Conservation (phyloP, 2,329 filamentous ascomycete genomes). For the Xylariales sp. region DNA sequence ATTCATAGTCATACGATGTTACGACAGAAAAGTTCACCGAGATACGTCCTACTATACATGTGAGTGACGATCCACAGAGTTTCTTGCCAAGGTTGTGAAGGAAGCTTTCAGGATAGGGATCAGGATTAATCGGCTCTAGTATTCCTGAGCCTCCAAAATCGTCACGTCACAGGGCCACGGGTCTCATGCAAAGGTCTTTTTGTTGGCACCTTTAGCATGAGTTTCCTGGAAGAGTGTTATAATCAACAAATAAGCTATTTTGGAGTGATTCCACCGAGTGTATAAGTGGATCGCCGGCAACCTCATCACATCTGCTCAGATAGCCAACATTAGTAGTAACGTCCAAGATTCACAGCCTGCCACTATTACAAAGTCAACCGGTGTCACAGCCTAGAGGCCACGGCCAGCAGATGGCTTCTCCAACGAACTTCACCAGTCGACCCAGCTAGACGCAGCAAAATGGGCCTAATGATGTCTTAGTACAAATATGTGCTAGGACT, state of each 20-base stretch:
- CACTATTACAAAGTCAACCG: not conserved
- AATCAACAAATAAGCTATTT: not conserved
- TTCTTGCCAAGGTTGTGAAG: not conserved
- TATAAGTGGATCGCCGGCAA: not conserved
- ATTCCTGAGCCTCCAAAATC: not conserved
- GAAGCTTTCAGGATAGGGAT: not conserved
- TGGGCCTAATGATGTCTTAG: not conserved
- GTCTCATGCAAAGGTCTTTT: constrained; percentile 19
- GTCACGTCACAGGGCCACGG: not conserved
- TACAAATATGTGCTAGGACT: not conserved
- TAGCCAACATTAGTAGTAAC: not conserved
- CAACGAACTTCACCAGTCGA: not conserved
- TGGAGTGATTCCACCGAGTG: not conserved
- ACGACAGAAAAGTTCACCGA: not conserved
- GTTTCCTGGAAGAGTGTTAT: not conserved
- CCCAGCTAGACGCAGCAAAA: not conserved
- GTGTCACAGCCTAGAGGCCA: not conserved
- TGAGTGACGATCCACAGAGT: not conserved
- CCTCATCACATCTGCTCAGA: not conserved
- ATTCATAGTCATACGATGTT: constrained; percentile 2
- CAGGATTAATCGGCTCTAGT: not conserved
- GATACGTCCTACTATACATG: not conserved
- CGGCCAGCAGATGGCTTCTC: constrained; percentile 4
- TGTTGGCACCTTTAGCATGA: not conserved
- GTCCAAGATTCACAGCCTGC: not conserved